Evolutionary conservation across 2,329 filamentous ascomycete genomes (phyloP).

Genomic region (Aureobasidium mangrovei): DNA sequence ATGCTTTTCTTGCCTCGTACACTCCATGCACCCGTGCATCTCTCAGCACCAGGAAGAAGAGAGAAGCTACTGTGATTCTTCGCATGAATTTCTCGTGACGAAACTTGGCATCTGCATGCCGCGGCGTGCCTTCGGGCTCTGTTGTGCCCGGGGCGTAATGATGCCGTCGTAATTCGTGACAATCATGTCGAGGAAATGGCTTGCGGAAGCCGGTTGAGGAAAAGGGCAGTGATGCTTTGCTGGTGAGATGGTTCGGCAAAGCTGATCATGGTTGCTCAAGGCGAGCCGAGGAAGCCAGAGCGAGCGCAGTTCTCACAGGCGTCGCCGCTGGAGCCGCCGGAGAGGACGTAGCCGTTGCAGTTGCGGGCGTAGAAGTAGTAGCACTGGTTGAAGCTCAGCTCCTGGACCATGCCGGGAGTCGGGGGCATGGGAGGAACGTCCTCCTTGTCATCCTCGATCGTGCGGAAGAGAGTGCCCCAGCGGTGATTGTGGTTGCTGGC

Average conservation of each 20-base stretch:
- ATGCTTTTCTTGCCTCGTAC: background rate
- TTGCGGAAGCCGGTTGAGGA: background rate
- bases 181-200: slow-evolving; percentile 1
- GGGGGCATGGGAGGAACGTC: slow-evolving; percentile 17
- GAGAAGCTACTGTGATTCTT: background rate
- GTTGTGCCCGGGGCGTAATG: background rate
- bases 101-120: background rate
- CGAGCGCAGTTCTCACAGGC: slow-evolving; percentile 25
- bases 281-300: slow-evolving; percentile 17
- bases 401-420: slow-evolving; percentile 17
- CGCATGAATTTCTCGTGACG: background rate
- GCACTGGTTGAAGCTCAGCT: slow-evolving; percentile 27
- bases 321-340: slow-evolving; percentile 24
- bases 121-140: slow-evolving; percentile 10
- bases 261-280: slow-evolving; percentile 11
- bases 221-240: background rate
- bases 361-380: slow-evolving; percentile 30
- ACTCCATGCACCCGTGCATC: background rate
- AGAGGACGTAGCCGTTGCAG: slow-evolving; percentile 30
- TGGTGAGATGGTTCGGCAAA: background rate
- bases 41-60: slow-evolving; percentile 5
- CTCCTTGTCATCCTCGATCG: slow-evolving; percentile 15
- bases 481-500: slow-evolving; percentile 14
- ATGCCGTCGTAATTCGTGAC: slow-evolving; percentile 7
- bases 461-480: slow-evolving; percentile 17